phyloP scores from a whole-genome alignment of 345 rosid genomes.

The Laguncularia racemosa region DNA sequence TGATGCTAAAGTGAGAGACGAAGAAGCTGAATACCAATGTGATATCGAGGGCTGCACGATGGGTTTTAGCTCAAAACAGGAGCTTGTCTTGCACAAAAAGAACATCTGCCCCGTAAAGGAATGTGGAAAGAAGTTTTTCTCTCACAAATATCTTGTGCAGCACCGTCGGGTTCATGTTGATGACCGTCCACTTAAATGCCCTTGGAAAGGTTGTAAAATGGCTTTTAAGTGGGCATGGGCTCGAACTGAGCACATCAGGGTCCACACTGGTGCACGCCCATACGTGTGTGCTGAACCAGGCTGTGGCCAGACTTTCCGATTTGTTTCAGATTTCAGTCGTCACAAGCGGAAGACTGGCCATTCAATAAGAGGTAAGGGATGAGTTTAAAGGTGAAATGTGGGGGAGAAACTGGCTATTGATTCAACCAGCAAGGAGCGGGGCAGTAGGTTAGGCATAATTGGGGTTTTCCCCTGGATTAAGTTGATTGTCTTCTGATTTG shows the following conservation, averaged over 20 bases:
- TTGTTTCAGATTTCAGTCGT: constrained; percentile 92
- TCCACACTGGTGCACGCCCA: constrained; percentile 97
- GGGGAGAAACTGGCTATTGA: constrained; percentile 8
- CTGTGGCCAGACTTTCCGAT: constrained; percentile 89
- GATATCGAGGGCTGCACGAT: constrained; percentile 89
- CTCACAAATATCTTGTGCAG: constrained; percentile 95
- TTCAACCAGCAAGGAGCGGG: not conserved
- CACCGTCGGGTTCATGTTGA: constrained; percentile 80
- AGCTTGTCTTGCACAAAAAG: constrained; percentile 63
- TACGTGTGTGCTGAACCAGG: constrained; percentile 72
- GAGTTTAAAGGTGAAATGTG: constrained; percentile 8
- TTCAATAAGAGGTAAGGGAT: constrained; percentile 48
- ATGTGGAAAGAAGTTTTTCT: constrained; percentile 90
- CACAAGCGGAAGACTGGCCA: constrained; percentile 97
- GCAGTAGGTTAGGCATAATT: constrained; percentile 1
- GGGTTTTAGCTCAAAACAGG: constrained; percentile 68
- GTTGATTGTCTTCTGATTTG: constrained; percentile 5
- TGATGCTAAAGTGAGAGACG: constrained; percentile 33
- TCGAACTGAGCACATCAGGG: constrained; percentile 87
- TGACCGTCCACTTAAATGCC: constrained; percentile 97
- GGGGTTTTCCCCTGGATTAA: constrained; percentile 5
- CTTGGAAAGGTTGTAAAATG: constrained; percentile 99
- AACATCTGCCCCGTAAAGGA: constrained; percentile 87
- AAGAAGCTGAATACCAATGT: constrained; percentile 60
- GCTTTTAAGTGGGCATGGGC: constrained; percentile 99